Percentiles rank a stretch among this genome's conserved stretches.
Conservation (phyloP, 176 grass and related monocot species). For the Puccinellia tenuiflora region DNA sequence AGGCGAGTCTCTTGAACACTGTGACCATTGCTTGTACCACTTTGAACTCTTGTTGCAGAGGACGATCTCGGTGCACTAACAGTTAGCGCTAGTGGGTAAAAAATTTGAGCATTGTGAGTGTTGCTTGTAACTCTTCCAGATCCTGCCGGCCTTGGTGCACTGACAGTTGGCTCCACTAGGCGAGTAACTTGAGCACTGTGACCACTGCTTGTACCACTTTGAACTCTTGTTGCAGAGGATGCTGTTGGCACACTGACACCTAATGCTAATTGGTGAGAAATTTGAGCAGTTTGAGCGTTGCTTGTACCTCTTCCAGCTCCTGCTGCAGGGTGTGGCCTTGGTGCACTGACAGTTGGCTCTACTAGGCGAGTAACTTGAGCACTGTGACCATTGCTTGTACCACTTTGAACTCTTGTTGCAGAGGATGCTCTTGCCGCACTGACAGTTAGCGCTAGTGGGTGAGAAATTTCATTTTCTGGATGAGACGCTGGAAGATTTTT, state of each 20-base stretch:
- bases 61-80: background rate
- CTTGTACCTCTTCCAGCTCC: background rate
- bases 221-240: too few relatives aligned
- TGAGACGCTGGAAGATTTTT: conserved; percentile 22
- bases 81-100: background rate
- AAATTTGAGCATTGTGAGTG: background rate
- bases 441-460: background rate
- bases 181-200: background rate
- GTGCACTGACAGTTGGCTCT: background rate
- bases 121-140: background rate
- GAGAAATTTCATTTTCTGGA: conserved; percentile 16
- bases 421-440: background rate
- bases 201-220: background rate
- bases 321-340: background rate
- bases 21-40: background rate
- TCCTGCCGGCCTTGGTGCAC: background rate
- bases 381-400: background rate
- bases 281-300: background rate
- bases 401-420: background rate
- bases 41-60: background rate
- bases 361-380: background rate
- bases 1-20: background rate
- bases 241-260: background rate
- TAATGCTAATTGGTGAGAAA: too few relatives aligned
- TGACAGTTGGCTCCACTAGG: background rate